Base-by-base conservation (phyloP, 257 asterid species). In the Plantago major region DNA sequence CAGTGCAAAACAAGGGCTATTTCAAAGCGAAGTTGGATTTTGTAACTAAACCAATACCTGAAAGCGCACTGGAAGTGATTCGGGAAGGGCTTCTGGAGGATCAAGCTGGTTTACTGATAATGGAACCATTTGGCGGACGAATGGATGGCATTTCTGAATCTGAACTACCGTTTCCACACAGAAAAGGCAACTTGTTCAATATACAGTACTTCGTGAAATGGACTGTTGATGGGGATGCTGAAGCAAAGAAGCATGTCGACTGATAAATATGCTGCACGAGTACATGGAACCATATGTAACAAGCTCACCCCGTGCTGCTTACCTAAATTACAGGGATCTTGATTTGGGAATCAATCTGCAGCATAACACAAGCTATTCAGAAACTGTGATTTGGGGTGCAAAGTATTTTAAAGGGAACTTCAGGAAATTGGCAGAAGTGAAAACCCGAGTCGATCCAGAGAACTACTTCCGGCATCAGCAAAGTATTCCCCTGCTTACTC, bases 11-110 rank as follows among this genome's bases (percentile, higher is more conserved):
- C 60, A 56, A 33, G 52, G 78, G 79, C 49, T 66, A 37, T 30
- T 84, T 76, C 68, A 87, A 87, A 66, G 84, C 76, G 0, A 82
- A 81, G 46, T 80, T 87, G 0, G 94, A 87, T 67, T 87, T 73
- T 26, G 84, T 71, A 0, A 46, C 42, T 46, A 51, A 61, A 22
- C 73, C 82, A 0, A 66, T 88, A 22, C 73, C 82, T 0, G 63
- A 68, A 45, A 61, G 9, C 2, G 79, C 60, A 3, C 64, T 80
- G 0, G 43, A 62, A 11, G 64, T 64, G 11, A 64, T 82, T 12
- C 68, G 75, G 69, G 42, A 71, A 8, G 67, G 53, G 44, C 51
- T 74, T 22, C 13, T 42, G 46, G 65, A 74, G 60, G 78, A 73
- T 53, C 56, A 60, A 17, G 48, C 58, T 5, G 80, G 69, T 6